Evolutionary conservation across 2,329 filamentous ascomycete genomes (phyloP).

Genomic region (Aurifilum marmelostoma): DNA sequence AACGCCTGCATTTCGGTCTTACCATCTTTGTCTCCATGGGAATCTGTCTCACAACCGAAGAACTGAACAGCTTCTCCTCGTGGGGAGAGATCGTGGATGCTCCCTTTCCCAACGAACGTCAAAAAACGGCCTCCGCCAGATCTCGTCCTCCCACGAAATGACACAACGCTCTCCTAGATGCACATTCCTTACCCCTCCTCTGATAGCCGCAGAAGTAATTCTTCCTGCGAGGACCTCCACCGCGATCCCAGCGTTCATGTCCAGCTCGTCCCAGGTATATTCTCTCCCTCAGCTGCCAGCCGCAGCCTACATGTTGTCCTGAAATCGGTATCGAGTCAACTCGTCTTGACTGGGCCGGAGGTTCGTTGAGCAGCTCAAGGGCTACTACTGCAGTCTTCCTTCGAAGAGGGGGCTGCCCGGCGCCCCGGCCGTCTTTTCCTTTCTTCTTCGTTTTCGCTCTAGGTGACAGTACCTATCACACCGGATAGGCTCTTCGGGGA

Average conservation of each 20-base stretch:
- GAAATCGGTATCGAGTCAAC: background rate
- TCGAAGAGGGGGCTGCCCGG: background rate
- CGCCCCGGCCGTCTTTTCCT: background rate
- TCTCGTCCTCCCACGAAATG: conserved; percentile 8
- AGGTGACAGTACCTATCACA: background rate
- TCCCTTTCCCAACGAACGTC: conserved; percentile 1
- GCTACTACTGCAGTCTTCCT: background rate
- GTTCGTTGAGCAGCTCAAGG: conserved; percentile 3
- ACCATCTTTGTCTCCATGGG: background rate
- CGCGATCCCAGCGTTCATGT: background rate
- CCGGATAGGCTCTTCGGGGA: conserved; percentile 12
- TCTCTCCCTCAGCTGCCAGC: conserved; percentile 7
- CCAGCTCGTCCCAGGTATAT: conserved; percentile 1
- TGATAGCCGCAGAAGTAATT: background rate
- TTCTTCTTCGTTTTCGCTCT: background rate
- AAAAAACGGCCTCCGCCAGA: conserved; percentile 7
- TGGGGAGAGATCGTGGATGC: background rate
- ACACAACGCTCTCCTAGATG: conserved; percentile 22
- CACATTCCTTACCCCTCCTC: conserved; percentile 9
- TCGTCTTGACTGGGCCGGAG: conserved; percentile 4
- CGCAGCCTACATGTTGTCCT: conserved; percentile 3
- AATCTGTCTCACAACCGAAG: background rate
- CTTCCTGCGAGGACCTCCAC: background rate
- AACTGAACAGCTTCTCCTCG: background rate
- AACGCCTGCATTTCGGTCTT: background rate